Evolutionary conservation across 129 eudicot genomes (phyloP), one percentile per base, ranked within the genome.

Genomic region (Arctium lappa): DNA sequence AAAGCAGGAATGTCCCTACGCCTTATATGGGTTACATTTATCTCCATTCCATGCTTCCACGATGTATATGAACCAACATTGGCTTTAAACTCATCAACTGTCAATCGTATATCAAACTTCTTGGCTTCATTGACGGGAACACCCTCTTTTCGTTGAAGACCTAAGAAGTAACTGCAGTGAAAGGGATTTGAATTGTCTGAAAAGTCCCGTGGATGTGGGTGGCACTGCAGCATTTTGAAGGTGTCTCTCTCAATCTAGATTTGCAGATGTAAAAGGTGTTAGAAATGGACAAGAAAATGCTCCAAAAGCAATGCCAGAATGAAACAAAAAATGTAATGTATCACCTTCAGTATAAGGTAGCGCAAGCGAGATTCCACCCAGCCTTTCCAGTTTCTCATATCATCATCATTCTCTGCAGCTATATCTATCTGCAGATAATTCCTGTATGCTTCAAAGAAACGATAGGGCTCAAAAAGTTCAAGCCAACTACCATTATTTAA

Each of bases 351-450:
- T 22, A 93, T 89, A 75, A 95, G 98, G 83, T 89, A 85, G 31
- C 98, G 97, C 48, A 93, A 56, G 65, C 99, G 93, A 75, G 98
- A 95, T 83, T 87, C 97, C 10, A 95, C 97, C 99, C 99, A 95
- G 8, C 98, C 99, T 86, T 93, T 95, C 99, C 99, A 95, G 48
- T 85, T 91, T 85, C 91, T 87, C 80, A 88, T 76, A 80, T 95
- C 98, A n/a, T 91, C 93, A 30, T 84, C 99, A 85, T 89, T 89
- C 63, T 77, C 95, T 69, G 99, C 95, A 80, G 85, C 86, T 29
- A 93, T 89, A 62, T 95, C 98, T 81, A 95, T 95, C 89, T 91
- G 99, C 84, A 93, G 88, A 88, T 95, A 93, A 80, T 95, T 93
- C 83, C 76, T 93, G 84, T 95, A 93, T 60, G 98, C 94, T 80